Conservation (phyloP, 1,139 yeast species). For the Yamadazyma taylorii region DNA sequence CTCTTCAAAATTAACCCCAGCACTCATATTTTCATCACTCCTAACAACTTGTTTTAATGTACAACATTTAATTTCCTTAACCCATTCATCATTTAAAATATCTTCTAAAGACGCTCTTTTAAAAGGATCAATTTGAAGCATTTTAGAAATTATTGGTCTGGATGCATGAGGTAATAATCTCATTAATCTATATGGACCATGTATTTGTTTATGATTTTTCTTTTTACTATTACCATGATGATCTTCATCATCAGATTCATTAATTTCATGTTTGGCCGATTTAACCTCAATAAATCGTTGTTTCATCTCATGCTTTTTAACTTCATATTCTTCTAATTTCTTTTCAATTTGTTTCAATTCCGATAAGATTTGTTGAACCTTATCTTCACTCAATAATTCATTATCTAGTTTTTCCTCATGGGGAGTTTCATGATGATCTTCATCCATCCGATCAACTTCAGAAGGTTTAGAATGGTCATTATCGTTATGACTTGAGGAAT, state of each 20-base stretch:
- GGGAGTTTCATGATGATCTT: conserved; percentile 12
- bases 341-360: conserved; percentile 40
- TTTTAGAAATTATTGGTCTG: conserved; percentile 70
- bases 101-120: conserved; percentile 71
- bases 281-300: conserved; percentile 26
- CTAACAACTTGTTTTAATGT: conserved; percentile 31
- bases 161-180: conserved; percentile 85
- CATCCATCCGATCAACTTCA: conserved; percentile 12
- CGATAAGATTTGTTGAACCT: conserved; percentile 29
- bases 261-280: conserved; percentile 13
- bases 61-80: conserved; percentile 54
- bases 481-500: neutral
- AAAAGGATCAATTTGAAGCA: conserved; percentile 69
- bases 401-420: conserved; percentile 13
- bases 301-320: conserved; percentile 36
- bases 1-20: conserved; percentile 31
- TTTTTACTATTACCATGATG: conserved; percentile 23
- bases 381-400: conserved; percentile 37
- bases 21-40: conserved; percentile 25
- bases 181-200: conserved; percentile 87
- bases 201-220: conserved; percentile 46
- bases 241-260: conserved; percentile 15
- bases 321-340: conserved; percentile 40
- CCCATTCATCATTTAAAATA: conserved; percentile 71
- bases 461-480: neutral